phyloP scores from a whole-genome alignment of 2,329 filamentous ascomycete genomes.

The Ceratocystis albifundus region DNA sequence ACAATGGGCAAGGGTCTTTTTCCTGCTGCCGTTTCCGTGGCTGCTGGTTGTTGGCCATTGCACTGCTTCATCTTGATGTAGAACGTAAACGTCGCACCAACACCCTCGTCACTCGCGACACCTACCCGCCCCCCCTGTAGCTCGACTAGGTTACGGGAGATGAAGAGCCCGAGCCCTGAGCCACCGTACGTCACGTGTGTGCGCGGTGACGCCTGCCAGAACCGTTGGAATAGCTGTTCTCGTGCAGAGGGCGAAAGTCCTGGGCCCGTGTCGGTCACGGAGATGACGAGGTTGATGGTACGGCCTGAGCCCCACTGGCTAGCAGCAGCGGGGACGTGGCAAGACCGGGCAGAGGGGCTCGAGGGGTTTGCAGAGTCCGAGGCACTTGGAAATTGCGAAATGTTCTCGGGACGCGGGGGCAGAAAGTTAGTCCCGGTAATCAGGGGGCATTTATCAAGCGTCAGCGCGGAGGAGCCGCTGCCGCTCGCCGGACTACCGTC shows the following conservation, averaged over 20 bases:
- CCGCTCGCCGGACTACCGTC: constrained; percentile 45
- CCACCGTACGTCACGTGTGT: constrained; percentile 64
- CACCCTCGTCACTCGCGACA: constrained; percentile 53
- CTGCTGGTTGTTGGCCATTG: neutral
- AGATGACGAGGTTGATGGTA: constrained; percentile 59
- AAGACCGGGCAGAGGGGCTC: neutral
- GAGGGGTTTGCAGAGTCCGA: too few relatives aligned
- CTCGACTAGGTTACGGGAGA: constrained; percentile 63
- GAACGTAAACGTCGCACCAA: constrained; percentile 65
- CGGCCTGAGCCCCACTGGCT: constrained; percentile 55
- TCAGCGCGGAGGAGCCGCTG: constrained; percentile 44
- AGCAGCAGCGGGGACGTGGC: neutral
- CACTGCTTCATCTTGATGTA: constrained; percentile 59
- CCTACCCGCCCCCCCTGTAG: constrained; percentile 69
- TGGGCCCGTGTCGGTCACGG: constrained; percentile 61
- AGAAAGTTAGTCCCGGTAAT: constrained; percentile 15
- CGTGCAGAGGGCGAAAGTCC: constrained; percentile 53
- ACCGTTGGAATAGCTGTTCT: constrained; percentile 55
- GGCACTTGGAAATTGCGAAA: constrained; percentile 21
- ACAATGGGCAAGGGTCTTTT: too few relatives aligned
- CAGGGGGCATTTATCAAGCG: constrained; percentile 28
- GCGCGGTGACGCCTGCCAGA: constrained; percentile 55
- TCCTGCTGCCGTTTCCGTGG: too few relatives aligned
- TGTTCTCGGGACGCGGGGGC: constrained; percentile 11
- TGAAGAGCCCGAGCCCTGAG: constrained; percentile 60